Conservation (phyloP, 176 grass and related monocot genomes). For the Avena atlantica region DNA sequence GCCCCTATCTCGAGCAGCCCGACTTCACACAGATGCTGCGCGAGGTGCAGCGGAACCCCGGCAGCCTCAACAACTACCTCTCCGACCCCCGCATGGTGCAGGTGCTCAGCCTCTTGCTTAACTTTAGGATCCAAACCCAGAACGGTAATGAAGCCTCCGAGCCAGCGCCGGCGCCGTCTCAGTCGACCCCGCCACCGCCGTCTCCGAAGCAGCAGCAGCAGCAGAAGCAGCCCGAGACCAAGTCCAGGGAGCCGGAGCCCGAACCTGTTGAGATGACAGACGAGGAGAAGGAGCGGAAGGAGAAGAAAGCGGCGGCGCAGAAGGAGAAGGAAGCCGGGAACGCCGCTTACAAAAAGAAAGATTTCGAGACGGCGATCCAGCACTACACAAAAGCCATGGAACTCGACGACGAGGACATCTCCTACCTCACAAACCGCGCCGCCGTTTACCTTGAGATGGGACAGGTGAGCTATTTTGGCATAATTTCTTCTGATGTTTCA, state of each 20-base stretch:
- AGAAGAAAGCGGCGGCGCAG: slow-evolving; percentile 76
- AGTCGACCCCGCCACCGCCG: slow-evolving; percentile 27
- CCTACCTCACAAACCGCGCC: slow-evolving; percentile 88
- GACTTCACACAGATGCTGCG: slow-evolving; percentile 89
- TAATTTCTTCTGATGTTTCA: slow-evolving; percentile 2
- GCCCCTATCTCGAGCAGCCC: slow-evolving; percentile 81
- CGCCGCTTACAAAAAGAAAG: slow-evolving; percentile 97
- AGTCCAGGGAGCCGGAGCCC: slow-evolving; percentile 49
- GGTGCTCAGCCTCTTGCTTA: slow-evolving; percentile 86
- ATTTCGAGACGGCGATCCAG: slow-evolving; percentile 85
- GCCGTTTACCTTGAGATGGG: slow-evolving; percentile 97
- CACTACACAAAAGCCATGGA: slow-evolving; percentile 89
- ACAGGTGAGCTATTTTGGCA: slow-evolving; percentile 58
- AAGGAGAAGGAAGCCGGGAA: slow-evolving; percentile 90
- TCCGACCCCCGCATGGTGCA: slow-evolving; percentile 94
- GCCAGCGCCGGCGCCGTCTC: slow-evolving; percentile 43
- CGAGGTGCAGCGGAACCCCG: slow-evolving; percentile 84
- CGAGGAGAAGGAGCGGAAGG: slow-evolving; percentile 62
- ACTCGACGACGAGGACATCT: slow-evolving; percentile 80
- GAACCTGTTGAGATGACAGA: slow-evolving; percentile 64
- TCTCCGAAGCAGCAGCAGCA: slow-evolving; percentile 8
- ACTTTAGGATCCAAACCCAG: slow-evolving; percentile 72
- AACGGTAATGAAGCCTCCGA: slow-evolving; percentile 32
- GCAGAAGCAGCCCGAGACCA: slow-evolving; percentile 32
- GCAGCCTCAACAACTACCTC: slow-evolving; percentile 72